Evolutionary conservation across 352 stramenopile genomes (phyloP), one percentile per base, ranked within the genome.

Genomic region (Pythium phragmiticola): DNA sequence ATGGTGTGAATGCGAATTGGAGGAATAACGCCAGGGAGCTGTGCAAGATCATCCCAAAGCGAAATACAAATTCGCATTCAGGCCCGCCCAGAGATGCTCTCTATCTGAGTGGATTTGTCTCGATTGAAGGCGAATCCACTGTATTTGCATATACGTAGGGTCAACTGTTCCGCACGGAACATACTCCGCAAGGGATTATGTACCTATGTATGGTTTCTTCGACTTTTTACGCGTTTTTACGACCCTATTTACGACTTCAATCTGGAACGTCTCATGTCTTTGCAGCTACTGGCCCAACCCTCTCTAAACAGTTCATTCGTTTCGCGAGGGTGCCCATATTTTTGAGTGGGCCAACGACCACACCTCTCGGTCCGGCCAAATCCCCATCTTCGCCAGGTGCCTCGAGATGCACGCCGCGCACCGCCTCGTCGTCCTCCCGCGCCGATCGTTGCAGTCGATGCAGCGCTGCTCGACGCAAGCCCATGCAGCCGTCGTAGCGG

Each of bases 1-100:
- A 84, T 85, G 68, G 60, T n/a, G 17, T 58, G 53, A 53, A 63
- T 53, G 50, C 30, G 60, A 66, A 62, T 65, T 21, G 21, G 14
- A 41, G 48, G 41, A 57, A 30, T 52, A 17, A 52, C 41, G 30
- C 6, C 3, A 17, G 7, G 45, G 37, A 59, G 55, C 55, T 67
- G 43, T 46, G 28, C 45, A 68, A 63, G 62, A 63, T 58, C 62
- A 47, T 28, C 9, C 26, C 0, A n/a, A 11, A 46, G 39, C 37
- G 1, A 43, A 23, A 42, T 30, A 30, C 26, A 30, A 64, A 73
- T 73, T 75, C 71, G 68, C 71, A 78, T 78, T 78, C 71, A 77
- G 45, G 2, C 34, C 23, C 34, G 39, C 8, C 39, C 13, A 21
- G 9, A 42, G 1, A 46, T 33, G 26, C 28, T 4, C 17, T 33